These are phyloP conservation scores for Sclerotinia borealis DNA, from an alignment of 2,329 filamentous ascomycete species.

Conservation along the genomic window DNA sequence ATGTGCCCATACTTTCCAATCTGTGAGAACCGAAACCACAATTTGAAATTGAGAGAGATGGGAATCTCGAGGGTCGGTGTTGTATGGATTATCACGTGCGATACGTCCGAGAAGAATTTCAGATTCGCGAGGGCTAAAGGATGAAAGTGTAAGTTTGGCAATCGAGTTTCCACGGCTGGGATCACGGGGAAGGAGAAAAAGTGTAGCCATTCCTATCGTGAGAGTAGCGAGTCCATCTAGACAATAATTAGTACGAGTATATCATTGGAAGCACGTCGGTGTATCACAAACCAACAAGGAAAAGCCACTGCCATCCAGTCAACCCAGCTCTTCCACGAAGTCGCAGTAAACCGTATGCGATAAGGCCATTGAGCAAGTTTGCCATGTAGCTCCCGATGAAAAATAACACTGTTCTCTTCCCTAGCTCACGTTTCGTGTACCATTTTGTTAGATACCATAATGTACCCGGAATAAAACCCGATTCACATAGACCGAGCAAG, in stretches of 20 bases:
- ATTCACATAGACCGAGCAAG: conserved; percentile 28
- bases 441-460: conserved; percentile 8
- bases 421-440: conserved; percentile 6
- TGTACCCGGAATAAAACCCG: conserved; percentile 52
- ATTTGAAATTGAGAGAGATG: conserved; percentile 12
- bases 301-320: conserved; percentile 54
- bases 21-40: conserved; percentile 2
- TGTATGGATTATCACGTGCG: conserved; percentile 8
- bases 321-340: conserved; percentile 46
- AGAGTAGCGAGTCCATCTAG: conserved; percentile 18
- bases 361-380: conserved; percentile 11
- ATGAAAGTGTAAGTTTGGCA: conserved; percentile 1
- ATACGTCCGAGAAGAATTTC: conserved; percentile 7
- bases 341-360: conserved; percentile 50
- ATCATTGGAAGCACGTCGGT: conserved; percentile 26
- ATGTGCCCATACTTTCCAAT: conserved; percentile 13
- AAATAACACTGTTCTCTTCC: conserved; percentile 7
- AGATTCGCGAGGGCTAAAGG: background rate
- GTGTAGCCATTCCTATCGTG: conserved; percentile 14
- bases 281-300: conserved; percentile 24
- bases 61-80: conserved; percentile 6
- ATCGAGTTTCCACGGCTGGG: conserved; percentile 9
- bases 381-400: conserved; percentile 9
- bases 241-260: background rate
- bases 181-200: conserved; percentile 9